Evolutionary conservation across 179 eudicot species (phyloP).

Genomic region (Beta lomatogona): DNA sequence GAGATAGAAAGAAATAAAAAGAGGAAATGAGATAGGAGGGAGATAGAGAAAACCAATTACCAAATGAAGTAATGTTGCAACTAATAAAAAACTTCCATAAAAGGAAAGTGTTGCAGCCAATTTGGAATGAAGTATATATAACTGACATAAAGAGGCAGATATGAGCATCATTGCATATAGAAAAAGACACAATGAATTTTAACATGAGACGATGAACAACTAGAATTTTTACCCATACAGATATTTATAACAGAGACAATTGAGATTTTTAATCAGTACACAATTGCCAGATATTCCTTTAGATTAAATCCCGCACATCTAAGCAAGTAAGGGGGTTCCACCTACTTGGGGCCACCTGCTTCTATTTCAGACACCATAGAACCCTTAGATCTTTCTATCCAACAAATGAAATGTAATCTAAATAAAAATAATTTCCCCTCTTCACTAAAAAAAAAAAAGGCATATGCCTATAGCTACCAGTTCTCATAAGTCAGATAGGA

Average conservation of each 20-base stretch:
- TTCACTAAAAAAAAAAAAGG: not conserved
- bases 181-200: not conserved
- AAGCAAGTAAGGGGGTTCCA: not conserved
- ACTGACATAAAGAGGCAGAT: constrained; percentile 1
- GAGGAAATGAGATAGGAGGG: too few relatives aligned
- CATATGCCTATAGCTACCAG: not conserved
- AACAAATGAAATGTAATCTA: not conserved
- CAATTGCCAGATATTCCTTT: not conserved
- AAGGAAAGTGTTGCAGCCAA: too few relatives aligned
- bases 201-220: not conserved
- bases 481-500: not conserved
- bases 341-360: not conserved
- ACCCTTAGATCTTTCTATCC: not conserved
- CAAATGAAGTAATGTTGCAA: too few relatives aligned
- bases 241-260: not conserved
- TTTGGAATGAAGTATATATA: too few relatives aligned
- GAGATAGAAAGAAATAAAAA: too few relatives aligned
- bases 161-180: not conserved
- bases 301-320: not conserved
- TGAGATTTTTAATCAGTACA: not conserved
- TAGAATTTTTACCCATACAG: not conserved
- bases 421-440: not conserved
- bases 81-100: too few relatives aligned
- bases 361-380: not conserved
- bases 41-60: too few relatives aligned